phyloP scores from a whole-genome alignment of 176 grass and related monocot species.

The Raddia distichophylla region DNA sequence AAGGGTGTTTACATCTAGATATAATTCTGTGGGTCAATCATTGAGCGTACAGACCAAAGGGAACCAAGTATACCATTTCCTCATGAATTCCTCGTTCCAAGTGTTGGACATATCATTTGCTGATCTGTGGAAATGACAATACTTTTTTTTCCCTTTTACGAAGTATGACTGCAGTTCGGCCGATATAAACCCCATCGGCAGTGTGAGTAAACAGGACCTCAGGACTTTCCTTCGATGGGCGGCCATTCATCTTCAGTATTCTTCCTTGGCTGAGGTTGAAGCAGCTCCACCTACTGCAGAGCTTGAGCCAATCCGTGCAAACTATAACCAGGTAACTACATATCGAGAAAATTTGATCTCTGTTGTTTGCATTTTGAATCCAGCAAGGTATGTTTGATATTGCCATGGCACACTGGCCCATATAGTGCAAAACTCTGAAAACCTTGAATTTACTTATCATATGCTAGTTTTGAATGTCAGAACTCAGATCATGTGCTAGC shows the following conservation, averaged over 20 bases:
- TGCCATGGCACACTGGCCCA: too few species aligned
- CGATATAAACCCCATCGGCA: slow-evolving; percentile 97
- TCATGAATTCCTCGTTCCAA: slow-evolving; percentile 11
- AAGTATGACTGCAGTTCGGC: slow-evolving; percentile 99
- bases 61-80: background rate
- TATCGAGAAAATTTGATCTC: slow-evolving; percentile 17
- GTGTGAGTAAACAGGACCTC: slow-evolving; percentile 95
- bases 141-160: slow-evolving; percentile 13
- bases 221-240: slow-evolving; percentile 89
- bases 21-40: background rate
- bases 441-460: background rate
- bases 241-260: slow-evolving; percentile 82
- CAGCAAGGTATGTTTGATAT: background rate
- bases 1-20: slow-evolving; percentile 4
- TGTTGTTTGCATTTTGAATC: slow-evolving; percentile 9
- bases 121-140: slow-evolving; percentile 19
- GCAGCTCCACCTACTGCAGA: slow-evolving; percentile 97
- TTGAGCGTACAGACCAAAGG: slow-evolving; percentile 3
- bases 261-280: slow-evolving; percentile 93
- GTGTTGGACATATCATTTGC: background rate
- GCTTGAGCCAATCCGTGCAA: slow-evolving; percentile 80
- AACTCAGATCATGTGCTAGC: background rate
- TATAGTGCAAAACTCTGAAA: slow-evolving; percentile 12
- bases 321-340: slow-evolving; percentile 77
- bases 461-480: background rate